Percentiles rank a stretch among this genome's conserved stretches.
phyloP scores from a whole-genome alignment of 2,329 filamentous ascomycete genomes.

The Phaeosphaeria sp. region DNA sequence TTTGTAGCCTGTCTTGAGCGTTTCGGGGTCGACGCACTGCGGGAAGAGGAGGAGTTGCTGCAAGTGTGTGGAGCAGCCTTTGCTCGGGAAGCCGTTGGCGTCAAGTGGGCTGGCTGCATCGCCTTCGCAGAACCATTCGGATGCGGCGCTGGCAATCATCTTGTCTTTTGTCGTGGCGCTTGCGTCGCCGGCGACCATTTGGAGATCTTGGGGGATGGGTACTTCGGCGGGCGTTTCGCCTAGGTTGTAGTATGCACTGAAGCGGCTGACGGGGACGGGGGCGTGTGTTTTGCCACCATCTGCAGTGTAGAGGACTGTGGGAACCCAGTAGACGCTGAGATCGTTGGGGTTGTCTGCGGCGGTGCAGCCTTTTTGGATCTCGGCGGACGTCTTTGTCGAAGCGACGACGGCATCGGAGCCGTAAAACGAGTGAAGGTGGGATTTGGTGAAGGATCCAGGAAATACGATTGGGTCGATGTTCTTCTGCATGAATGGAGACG shows the following conservation, averaged over 20 bases:
- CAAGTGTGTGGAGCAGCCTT: slow-evolving; percentile 52
- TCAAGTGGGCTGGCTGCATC: slow-evolving; percentile 21
- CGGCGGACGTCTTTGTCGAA: slow-evolving; percentile 45
- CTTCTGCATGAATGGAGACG: slow-evolving; percentile 50
- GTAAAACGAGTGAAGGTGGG: slow-evolving; percentile 55
- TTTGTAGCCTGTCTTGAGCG: slow-evolving; percentile 47
- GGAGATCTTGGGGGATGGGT: slow-evolving; percentile 53
- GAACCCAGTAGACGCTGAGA: slow-evolving; percentile 56
- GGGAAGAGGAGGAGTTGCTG: slow-evolving; percentile 56
- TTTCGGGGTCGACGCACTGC: slow-evolving; percentile 51
- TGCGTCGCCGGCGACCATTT: slow-evolving; percentile 52
- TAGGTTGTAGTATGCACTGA: slow-evolving; percentile 57
- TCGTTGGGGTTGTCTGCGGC: slow-evolving; percentile 57
- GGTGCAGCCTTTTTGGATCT: slow-evolving; percentile 54
- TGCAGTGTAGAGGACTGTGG: slow-evolving; percentile 51
- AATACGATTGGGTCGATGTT: slow-evolving; percentile 56
- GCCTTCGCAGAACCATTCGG: slow-evolving; percentile 38
- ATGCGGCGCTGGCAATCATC: slow-evolving; percentile 31
- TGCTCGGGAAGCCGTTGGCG: slow-evolving; percentile 38
- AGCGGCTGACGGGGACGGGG: slow-evolving; percentile 43
- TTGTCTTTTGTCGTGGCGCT: slow-evolving; percentile 36
- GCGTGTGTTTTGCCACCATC: slow-evolving; percentile 44
- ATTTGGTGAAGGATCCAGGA: slow-evolving; percentile 48
- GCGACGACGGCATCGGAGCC: slow-evolving; percentile 53
- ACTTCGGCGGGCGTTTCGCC: slow-evolving; percentile 52